phyloP scores from a whole-genome alignment of 1,139 yeast species.

The Magnusiomyces ingens region DNA sequence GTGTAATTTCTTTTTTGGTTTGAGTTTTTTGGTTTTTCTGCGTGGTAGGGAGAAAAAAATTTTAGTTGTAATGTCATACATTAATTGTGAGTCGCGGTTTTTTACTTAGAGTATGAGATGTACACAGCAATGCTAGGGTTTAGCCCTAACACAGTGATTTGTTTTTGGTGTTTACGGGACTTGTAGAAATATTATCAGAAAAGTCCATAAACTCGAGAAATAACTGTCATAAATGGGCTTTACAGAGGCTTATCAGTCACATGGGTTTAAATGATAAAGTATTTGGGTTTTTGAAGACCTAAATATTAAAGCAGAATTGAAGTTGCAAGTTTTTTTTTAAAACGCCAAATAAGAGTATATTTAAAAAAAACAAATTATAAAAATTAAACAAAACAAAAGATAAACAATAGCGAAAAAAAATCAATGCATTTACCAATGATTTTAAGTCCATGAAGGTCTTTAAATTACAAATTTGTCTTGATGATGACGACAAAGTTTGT shows the following conservation, averaged over 20 bases:
- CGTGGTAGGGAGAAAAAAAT: neutral
- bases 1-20: neutral
- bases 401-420: neutral
- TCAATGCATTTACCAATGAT: no score
- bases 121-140: no score
- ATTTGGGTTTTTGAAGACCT: no score
- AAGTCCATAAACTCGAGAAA: no score
- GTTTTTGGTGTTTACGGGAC: no score
- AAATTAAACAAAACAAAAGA: neutral
- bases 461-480: conserved; percentile 1
- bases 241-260: no score
- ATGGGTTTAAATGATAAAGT: no score
- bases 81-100: neutral
- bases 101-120: no score
- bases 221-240: no score
- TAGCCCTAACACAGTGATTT: no score
- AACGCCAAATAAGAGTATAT: no score
- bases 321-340: neutral
- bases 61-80: neutral
- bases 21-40: neutral
- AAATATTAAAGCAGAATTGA: neutral
- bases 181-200: no score
- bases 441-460: neutral
- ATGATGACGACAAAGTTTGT: conserved; percentile 12
- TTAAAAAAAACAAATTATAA: neutral